phyloP scores from a whole-genome alignment of 2,329 filamentous ascomycete species.

The Fusarium beomiforme region DNA sequence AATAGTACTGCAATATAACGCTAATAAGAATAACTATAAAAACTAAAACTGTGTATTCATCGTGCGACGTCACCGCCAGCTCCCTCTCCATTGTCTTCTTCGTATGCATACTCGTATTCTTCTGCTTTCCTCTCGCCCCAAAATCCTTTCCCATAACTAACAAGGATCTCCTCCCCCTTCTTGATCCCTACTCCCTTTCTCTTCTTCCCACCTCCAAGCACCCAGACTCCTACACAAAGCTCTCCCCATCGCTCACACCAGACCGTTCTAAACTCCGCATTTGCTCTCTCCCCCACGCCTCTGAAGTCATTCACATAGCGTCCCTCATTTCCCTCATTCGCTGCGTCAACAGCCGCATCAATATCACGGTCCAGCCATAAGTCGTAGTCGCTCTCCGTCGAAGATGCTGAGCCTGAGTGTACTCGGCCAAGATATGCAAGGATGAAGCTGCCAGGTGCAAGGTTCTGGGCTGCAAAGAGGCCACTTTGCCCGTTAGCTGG shows the following conservation, averaged over 20 bases:
- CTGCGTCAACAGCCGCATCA: constrained; percentile 70
- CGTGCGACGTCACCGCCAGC: not conserved
- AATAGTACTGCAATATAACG: not conserved
- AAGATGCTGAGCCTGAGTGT: constrained; percentile 54
- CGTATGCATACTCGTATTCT: constrained; percentile 15
- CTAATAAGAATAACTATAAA: not conserved
- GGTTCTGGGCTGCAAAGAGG: constrained; percentile 65
- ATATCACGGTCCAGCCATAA: constrained; percentile 68
- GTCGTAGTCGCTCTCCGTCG: constrained; percentile 64
- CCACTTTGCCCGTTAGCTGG: constrained; percentile 68
- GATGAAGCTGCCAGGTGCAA: constrained; percentile 65
- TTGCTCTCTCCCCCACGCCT: constrained; percentile 62
- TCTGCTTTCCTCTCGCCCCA: constrained; percentile 58
- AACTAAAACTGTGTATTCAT: not conserved
- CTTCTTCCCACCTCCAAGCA: constrained; percentile 49
- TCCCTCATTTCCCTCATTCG: constrained; percentile 68
- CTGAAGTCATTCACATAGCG: constrained; percentile 75
- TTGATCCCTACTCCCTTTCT: constrained; percentile 52
- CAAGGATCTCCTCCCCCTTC: constrained; percentile 71
- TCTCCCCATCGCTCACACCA: constrained; percentile 64
- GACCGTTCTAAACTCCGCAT: constrained; percentile 68
- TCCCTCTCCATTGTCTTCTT: not conserved
- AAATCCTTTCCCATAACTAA: constrained; percentile 75
- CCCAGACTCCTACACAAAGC: constrained; percentile 68
- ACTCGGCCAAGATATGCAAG: constrained; percentile 70